Evolutionary conservation across 148 eudicot genomes (phyloP).

Genomic region (Nepenthes gracilis): DNA sequence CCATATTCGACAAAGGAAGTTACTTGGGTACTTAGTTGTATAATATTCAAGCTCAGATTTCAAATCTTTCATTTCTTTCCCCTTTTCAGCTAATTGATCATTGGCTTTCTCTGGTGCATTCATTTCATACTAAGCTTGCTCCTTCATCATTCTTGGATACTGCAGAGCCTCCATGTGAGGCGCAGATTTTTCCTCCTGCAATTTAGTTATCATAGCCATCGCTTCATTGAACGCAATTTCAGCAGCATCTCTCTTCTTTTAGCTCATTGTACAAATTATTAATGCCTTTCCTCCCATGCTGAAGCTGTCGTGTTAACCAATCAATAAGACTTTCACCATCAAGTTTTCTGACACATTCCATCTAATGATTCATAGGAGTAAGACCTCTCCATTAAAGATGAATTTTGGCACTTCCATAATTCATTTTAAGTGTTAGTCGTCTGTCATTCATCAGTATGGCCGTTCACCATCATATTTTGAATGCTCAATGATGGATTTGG

Average conservation of each 20-base stretch:
- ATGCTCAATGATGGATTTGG: constrained; percentile 2
- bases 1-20: constrained; percentile 1
- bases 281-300: constrained; percentile 22
- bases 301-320: constrained; percentile 37
- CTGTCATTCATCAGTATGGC: constrained; percentile 15
- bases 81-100: constrained; percentile 57
- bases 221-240: constrained; percentile 63
- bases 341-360: constrained; percentile 20
- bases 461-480: constrained; percentile 5
- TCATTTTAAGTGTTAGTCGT: constrained; percentile 15
- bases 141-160: constrained; percentile 81
- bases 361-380: constrained; percentile 33
- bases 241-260: constrained; percentile 76
- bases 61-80: constrained; percentile 65
- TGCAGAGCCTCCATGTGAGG: constrained; percentile 83
- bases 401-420: constrained; percentile 8
- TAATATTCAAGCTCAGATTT: constrained; percentile 43
- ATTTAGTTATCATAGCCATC: constrained; percentile 83
- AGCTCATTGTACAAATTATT: constrained; percentile 37
- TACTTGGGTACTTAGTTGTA: constrained; percentile 29
- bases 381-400: constrained; percentile 18
- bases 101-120: constrained; percentile 60
- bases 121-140: too few relatives aligned
- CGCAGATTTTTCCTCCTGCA: constrained; percentile 80
- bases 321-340: constrained; percentile 39